Evolutionary conservation across 371 early-diverging fungal species (phyloP), one percentile per base, ranked within the genome.

Genomic region (Coemansia sp.): DNA sequence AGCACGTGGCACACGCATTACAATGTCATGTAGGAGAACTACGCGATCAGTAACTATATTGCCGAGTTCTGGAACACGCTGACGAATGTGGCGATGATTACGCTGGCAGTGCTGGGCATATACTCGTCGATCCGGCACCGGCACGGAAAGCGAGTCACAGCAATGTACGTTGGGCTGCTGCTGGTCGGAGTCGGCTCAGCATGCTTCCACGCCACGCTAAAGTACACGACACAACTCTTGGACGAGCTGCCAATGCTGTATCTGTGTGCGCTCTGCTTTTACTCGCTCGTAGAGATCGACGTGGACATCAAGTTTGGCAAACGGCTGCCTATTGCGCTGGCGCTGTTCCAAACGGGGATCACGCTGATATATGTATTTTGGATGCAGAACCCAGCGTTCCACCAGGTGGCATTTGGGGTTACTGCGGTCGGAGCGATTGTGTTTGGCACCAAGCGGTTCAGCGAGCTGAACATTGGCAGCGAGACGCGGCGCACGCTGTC

Each of bases 51-150:
- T 59, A 51, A 65, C 57, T 81, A 80, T 42, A 65, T 92, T 53
- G 91, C 92, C 60, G 92, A 93, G 75, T 89, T 86, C 62, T 88
- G 88, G 72, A 93, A 93, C 72, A 84, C 88, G 21, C 67, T 83
- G 8, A 87, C 89, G 26, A 91, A 90, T 72, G 23, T 86, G 16
- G 26, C 64, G 16, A 72, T 66, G 54, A 75, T 85, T 3, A 42
- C 73, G 30, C 65, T 84, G 54, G 80, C 84, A 1, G 8, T 83
- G 14, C 69, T 85, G 33, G 89, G 88, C 18, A 77, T 86, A 47
- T 79, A 78, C 56, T 83, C 79, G 33, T 79, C 82, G 2, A 53
- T 77, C 16, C 82, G 78, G 66, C 80, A 86, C 69, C 57, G 71
- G 9, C 82, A 85, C 37, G 84, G 80, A 53, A 80, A 72, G 61